phyloP scores from a whole-genome alignment of 1,284 basidiomycete species.

The Rugosomyces carneus region DNA sequence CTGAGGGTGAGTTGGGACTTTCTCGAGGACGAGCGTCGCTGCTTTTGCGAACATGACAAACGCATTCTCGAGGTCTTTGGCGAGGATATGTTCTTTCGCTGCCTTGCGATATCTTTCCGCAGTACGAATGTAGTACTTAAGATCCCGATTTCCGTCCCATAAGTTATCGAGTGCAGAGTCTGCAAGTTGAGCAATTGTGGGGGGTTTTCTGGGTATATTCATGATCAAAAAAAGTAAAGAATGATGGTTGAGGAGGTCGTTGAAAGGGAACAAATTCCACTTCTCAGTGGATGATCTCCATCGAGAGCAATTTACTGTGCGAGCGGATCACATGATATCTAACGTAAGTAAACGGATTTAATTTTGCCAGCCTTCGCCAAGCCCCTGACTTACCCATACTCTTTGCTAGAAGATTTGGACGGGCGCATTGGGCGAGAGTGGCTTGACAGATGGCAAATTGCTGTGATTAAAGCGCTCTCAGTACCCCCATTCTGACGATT shows the following conservation, averaged over 20 bases:
- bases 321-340: not conserved
- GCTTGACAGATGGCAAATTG: too few relatives aligned
- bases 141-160: conserved; percentile 42
- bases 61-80: conserved; percentile 48
- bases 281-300: not conserved
- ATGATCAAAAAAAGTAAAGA: not conserved
- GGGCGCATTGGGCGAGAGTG: too few relatives aligned
- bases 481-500: too few relatives aligned
- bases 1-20: conserved; percentile 50
- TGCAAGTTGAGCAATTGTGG: conserved; percentile 54
- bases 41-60: conserved; percentile 57
- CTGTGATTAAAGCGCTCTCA: too few relatives aligned
- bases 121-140: conserved; percentile 49
- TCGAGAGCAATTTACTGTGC: not conserved
- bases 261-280: not conserved
- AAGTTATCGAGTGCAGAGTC: conserved; percentile 38
- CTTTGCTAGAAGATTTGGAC: too few relatives aligned
- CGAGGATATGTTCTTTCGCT: conserved; percentile 34
- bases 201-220: conserved; percentile 20
- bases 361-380: too few relatives aligned
- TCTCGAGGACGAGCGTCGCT: conserved; percentile 59
- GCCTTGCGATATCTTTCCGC: conserved; percentile 48
- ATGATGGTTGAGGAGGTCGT: not conserved
- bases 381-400: too few relatives aligned
- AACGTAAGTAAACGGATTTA: not conserved